Evolutionary conservation across 2,329 filamentous ascomycete species (phyloP).

Genomic region (Clarireedia homoeocarpa): DNA sequence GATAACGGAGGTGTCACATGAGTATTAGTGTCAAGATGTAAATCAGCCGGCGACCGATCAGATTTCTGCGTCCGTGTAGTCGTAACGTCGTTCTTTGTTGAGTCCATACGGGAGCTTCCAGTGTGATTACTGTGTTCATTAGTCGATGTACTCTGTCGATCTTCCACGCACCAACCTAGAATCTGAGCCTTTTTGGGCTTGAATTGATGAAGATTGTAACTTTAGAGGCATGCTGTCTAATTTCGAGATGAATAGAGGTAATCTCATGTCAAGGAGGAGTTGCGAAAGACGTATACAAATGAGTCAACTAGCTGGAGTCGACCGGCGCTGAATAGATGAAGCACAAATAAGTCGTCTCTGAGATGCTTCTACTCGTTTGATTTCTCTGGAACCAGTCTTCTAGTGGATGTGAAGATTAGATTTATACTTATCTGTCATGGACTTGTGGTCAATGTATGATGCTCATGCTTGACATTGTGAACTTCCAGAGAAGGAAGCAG

Average conservation of each 20-base stretch:
- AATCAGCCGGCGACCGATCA: background rate
- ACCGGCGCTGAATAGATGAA: background rate
- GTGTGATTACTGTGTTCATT: background rate
- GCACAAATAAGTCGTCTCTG: too few relatives aligned
- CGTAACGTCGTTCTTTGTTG: background rate
- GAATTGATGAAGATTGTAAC: background rate
- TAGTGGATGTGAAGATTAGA: too few relatives aligned
- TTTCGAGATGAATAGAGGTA: background rate
- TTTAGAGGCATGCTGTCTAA: background rate
- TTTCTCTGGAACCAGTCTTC: too few relatives aligned
- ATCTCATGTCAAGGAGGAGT: background rate
- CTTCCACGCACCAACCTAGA: background rate
- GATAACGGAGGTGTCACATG: too few relatives aligned
- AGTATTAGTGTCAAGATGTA: too few relatives aligned
- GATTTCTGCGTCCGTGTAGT: background rate
- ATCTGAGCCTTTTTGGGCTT: background rate
- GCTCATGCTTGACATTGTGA: too few relatives aligned
- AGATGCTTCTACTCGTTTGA: too few relatives aligned
- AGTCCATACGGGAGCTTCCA: background rate
- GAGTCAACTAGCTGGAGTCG: background rate
- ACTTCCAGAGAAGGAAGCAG: too few relatives aligned
- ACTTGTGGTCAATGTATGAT: too few relatives aligned
- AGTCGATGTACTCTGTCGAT: background rate
- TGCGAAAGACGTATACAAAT: background rate
- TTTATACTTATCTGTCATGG: too few relatives aligned